Conservation (phyloP, 106 monocot genomes). For the Agapanthus africanus region DNA sequence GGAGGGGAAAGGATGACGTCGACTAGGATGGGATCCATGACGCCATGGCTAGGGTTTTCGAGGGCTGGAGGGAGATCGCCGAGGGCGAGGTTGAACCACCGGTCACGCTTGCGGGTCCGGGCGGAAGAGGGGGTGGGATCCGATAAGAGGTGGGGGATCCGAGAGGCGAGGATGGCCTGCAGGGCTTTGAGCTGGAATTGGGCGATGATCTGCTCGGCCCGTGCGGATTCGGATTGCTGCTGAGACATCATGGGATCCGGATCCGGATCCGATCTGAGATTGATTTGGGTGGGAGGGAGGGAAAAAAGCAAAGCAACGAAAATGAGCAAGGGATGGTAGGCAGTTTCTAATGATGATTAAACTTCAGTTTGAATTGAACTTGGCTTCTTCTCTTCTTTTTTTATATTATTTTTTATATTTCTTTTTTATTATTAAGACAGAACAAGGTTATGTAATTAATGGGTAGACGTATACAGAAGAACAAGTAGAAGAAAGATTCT, state of each 20-base stretch:
- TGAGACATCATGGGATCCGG: constrained; percentile 8
- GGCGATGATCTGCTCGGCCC: constrained; percentile 24
- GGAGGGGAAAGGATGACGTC: constrained; percentile 59
- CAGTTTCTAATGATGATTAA: too few species aligned
- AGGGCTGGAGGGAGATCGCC: constrained; percentile 49
- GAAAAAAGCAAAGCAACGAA: too few species aligned
- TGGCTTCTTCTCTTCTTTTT: too few species aligned
- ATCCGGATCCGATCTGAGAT: too few species aligned
- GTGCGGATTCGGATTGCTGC: constrained; percentile 11
- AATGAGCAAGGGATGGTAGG: too few species aligned
- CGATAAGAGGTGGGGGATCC: constrained; percentile 46
- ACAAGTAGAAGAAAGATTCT: too few species aligned
- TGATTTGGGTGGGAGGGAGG: too few species aligned
- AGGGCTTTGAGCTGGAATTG: constrained; percentile 75
- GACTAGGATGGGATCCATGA: constrained; percentile 51
- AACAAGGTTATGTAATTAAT: too few species aligned
- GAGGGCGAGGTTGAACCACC: constrained; percentile 93
- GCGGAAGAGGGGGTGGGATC: neutral
- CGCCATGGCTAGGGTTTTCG: constrained; percentile 27
- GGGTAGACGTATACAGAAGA: too few species aligned
- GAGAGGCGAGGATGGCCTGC: constrained; percentile 64
- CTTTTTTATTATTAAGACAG: too few species aligned
- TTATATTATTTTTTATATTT: too few species aligned
- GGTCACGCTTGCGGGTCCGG: constrained; percentile 39
- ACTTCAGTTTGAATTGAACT: too few species aligned